Base-by-base conservation (phyloP, 1,139 yeast species). In the Saccharomyces pastorianus region DNA sequence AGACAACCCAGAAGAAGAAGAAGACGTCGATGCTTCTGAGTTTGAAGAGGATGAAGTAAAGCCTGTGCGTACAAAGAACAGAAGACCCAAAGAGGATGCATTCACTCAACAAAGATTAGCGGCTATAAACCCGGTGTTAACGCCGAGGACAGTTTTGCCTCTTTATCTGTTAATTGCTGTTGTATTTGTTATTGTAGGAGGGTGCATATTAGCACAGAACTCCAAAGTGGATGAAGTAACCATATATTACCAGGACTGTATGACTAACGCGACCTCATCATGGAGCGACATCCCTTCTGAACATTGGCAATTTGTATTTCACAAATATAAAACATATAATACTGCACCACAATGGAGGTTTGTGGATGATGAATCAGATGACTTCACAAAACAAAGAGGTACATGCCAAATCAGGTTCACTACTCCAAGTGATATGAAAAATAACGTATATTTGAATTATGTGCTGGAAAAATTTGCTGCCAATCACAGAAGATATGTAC, bases 401-500 rank as follows among this genome's bases (percentile, higher is more conserved):
- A 80, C 84, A n/a, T 91, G 98, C 69, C 76, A 79, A 56, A 71
- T 93, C 54, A 89, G 88, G 70, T 91, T 93, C 67, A 79, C 82
- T 52, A 78, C 88, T n/a, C 95, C 96, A 26, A 75, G 81, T 51
- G 82, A 80, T 48, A 75, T 93, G 69, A 83, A 84, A 48, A 83
- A 85, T 1, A 95, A 96, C 3, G 81, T 91, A 46, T 89, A 80
- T 65, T 72, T 89, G 60, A 89, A 85, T 70, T 93, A 93, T 76
- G 78, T 88, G 62, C 73, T 93, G 62, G 84, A 90, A 58, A 84
- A 86, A 61, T 93, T 93, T 70, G 82, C 86, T 70, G 95, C 95
- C 54, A 93, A 93, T 73, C 99, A 93, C 72, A 85, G 99, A 69
- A 83, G 98, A 65, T 93, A 80, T 70, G 99, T 88, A 47, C 85